phyloP scores from a whole-genome alignment of 2,329 filamentous ascomycete genomes.

The Dactylellina parvicollis region DNA sequence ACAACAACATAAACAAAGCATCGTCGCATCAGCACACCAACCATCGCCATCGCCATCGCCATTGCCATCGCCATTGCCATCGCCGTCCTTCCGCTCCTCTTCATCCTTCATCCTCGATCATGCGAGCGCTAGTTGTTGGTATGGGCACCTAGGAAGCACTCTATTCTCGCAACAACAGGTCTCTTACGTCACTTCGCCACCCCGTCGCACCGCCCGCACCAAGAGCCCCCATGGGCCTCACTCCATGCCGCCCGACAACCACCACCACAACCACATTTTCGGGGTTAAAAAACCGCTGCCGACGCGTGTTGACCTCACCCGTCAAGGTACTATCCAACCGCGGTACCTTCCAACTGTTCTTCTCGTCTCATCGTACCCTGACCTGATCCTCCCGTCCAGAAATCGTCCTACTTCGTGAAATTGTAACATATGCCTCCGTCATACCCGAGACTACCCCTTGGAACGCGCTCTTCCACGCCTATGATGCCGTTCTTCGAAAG shows the following conservation, averaged over 20 bases:
- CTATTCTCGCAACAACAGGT: constrained; percentile 33
- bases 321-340: constrained; percentile 22
- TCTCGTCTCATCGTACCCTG: neutral
- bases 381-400: constrained; percentile 14
- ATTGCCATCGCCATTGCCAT: neutral
- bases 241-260: constrained; percentile 51
- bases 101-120: constrained; percentile 16
- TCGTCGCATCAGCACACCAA: neutral
- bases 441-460: constrained; percentile 54
- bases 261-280: constrained; percentile 48
- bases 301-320: constrained; percentile 46
- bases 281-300: constrained; percentile 48
- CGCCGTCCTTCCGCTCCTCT: too few relatives aligned
- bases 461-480: constrained; percentile 53
- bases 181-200: neutral
- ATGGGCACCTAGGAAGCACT: constrained; percentile 52
- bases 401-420: constrained; percentile 52
- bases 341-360: too few relatives aligned
- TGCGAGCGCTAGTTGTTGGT: constrained; percentile 47
- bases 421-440: constrained; percentile 52
- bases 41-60: constrained; percentile 6
- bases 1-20: neutral
- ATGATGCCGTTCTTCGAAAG: constrained; percentile 50
- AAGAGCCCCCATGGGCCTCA: constrained; percentile 37
- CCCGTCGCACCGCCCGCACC: constrained; percentile 3